Evolutionary conservation across 108 stramenopile genomes (phyloP).

Genomic region (Pelagomonas calceolata): DNA sequence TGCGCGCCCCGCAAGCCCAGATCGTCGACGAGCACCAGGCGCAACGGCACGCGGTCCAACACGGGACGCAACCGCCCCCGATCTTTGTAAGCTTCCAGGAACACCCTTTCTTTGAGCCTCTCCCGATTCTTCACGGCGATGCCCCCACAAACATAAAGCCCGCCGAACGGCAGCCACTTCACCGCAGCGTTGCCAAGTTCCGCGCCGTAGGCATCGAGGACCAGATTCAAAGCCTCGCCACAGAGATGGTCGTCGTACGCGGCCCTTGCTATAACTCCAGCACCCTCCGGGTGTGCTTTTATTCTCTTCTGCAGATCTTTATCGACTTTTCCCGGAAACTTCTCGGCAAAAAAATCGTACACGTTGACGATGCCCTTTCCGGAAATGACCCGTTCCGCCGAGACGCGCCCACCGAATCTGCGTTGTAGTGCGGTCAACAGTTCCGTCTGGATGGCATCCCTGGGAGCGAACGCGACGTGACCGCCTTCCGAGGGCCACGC

Average conservation of each 20-base stretch:
- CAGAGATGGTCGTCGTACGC: slow-evolving; percentile 11
- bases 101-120: slow-evolving; percentile 59
- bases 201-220: slow-evolving; percentile 65
- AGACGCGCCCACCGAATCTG: slow-evolving; percentile 65
- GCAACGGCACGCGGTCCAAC: slow-evolving; percentile 60
- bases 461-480: slow-evolving; percentile 81
- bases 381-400: slow-evolving; percentile 84
- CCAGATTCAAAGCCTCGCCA: slow-evolving; percentile 32
- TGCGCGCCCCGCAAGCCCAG: slow-evolving; percentile 81
- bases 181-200: slow-evolving; percentile 77
- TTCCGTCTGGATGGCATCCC: slow-evolving; percentile 59
- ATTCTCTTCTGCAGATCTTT: slow-evolving; percentile 34
- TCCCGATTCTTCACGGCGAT: slow-evolving; percentile 87
- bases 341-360: slow-evolving; percentile 80
- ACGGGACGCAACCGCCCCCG: slow-evolving; percentile 73
- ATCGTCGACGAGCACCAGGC: slow-evolving; percentile 84
- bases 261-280: slow-evolving; percentile 12
- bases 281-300: background rate
- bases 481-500: slow-evolving; percentile 92
- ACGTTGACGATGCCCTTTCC: slow-evolving; percentile 86
- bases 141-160: slow-evolving; percentile 86
- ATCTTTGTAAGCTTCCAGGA: slow-evolving; percentile 77
- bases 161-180: slow-evolving; percentile 84
- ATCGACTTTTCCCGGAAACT: slow-evolving; percentile 61
- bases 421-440: slow-evolving; percentile 49